Evolutionary conservation across 2,329 filamentous ascomycete genomes (phyloP), one percentile per base, ranked within the genome.

Genomic region (Balansia obtecta): DNA sequence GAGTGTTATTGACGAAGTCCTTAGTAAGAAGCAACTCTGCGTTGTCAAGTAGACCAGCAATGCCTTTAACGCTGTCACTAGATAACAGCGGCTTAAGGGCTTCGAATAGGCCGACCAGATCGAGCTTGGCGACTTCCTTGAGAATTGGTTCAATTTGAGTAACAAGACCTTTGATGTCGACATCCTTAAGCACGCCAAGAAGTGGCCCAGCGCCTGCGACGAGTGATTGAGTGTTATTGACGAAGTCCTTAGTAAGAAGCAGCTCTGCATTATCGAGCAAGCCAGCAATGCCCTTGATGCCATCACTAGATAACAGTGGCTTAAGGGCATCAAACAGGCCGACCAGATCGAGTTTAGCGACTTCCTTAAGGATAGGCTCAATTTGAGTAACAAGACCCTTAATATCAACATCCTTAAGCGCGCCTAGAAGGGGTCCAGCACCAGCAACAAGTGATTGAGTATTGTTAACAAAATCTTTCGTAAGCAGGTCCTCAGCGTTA

Each of bases 141-240:
- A 63, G 50, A 9, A 71, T 53, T 0, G 68, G 67, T 5, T 59
- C 57, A 58, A 52, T 39, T 15, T 52, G 51, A 15, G 42, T 40
- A 2, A 50, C 39, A 3, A 52, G 15, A 4, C 30, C 34, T n/a
- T 65, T 60, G 5, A 63, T 53, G 0, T 62, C 42, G 5, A 60
- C 40, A 34, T 62, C 49, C 60, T 70, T 63, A 8, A 68, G 59
- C 42, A 63, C 60, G 41, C 60, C 60, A 6, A 70, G 50, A 0
- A 70, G 53, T 0, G 68, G 67, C 27, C 51, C 52, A 51, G 63
- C 62, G 32, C 57, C 57, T 0, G 54, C 52, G 8, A 64, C 54
- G 1, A 65, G 52, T 3, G 54, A 53, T 15, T 61, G 58, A 0
- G 68, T 55, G 22, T 52, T 58, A 0, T 61, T 58, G 34, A 71